Evolutionary conservation across 805 yeast species (phyloP).

Genomic region (Metschnikowia drakensbergensis): DNA sequence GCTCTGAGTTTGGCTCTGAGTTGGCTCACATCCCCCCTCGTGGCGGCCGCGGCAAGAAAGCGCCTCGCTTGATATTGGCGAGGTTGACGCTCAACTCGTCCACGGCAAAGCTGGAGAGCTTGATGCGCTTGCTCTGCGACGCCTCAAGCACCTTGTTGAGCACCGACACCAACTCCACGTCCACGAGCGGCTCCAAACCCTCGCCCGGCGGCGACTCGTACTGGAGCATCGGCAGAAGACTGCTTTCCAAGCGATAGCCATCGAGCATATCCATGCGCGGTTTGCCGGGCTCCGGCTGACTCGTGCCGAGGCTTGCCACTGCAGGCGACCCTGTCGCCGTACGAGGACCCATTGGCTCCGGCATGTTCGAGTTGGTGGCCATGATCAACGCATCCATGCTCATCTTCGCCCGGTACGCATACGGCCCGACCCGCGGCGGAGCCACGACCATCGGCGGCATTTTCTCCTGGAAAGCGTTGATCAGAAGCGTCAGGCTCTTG

Average conservation of each 20-base stretch:
- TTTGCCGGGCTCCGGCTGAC: not conserved
- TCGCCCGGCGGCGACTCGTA: not conserved
- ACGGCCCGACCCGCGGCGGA: constrained; percentile 1
- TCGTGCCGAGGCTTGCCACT: not conserved
- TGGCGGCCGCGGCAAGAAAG: constrained; percentile 1
- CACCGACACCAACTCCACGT: constrained; percentile 15
- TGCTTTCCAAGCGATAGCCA: not conserved
- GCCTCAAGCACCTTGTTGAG: constrained; percentile 22
- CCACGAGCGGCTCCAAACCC: constrained; percentile 1
- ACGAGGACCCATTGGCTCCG: not conserved
- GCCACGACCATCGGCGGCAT: constrained; percentile 11
- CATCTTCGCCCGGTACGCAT: not conserved
- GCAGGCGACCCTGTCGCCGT: not conserved
- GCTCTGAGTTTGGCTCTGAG: too few species aligned
- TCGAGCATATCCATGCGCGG: not conserved
- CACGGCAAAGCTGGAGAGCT: constrained; percentile 18
- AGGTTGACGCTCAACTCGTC: constrained; percentile 27
- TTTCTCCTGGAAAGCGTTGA: constrained; percentile 10
- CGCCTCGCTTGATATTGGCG: constrained; percentile 14
- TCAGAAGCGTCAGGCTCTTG: not conserved
- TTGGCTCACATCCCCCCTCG: not conserved
- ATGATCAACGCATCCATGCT: constrained; percentile 1
- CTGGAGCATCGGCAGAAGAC: not conserved
- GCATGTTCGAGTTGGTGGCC: constrained; percentile 3
- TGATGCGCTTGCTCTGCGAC: constrained; percentile 16